Evolutionary conservation across 2,329 filamentous ascomycete genomes (phyloP).

Genomic region (Fusarium caatingaense): DNA sequence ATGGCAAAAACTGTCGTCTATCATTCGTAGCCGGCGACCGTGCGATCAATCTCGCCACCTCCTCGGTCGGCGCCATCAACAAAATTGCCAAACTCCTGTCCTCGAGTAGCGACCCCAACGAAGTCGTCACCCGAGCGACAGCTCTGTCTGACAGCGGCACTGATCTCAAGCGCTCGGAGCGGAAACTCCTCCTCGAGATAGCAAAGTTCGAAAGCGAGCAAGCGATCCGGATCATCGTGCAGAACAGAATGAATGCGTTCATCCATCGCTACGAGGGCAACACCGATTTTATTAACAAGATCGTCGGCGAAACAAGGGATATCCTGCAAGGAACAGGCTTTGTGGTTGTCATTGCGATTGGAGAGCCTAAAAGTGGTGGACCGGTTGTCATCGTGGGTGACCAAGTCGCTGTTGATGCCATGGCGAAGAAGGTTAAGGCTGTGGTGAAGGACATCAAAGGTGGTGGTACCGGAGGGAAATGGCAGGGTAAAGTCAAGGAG

Average conservation of each 20-base stretch:
- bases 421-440: slow-evolving; percentile 35
- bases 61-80: slow-evolving; percentile 41
- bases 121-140: slow-evolving; percentile 35
- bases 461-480: slow-evolving; percentile 46
- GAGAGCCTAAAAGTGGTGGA: slow-evolving; percentile 41
- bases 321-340: slow-evolving; percentile 16
- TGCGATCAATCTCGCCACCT: slow-evolving; percentile 41
- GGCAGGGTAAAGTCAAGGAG: slow-evolving; percentile 49
- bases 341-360: slow-evolving; percentile 43
- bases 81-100: slow-evolving; percentile 45
- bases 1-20: slow-evolving; percentile 49
- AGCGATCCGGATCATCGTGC: slow-evolving; percentile 20
- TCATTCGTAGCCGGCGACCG: slow-evolving; percentile 47
- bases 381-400: slow-evolving; percentile 45
- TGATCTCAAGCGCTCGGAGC: slow-evolving; percentile 43
- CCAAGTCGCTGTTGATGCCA: slow-evolving; percentile 31
- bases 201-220: slow-evolving; percentile 47
- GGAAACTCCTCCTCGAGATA: slow-evolving; percentile 46
- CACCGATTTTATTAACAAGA: slow-evolving; percentile 48
- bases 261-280: slow-evolving; percentile 43
- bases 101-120: slow-evolving; percentile 36
- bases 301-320: slow-evolving; percentile 43
- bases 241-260: slow-evolving; percentile 35
- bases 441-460: slow-evolving; percentile 45
- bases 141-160: slow-evolving; percentile 26